These are phyloP conservation scores for Macrotyloma uniflorum DNA, from an alignment of 306 rosid species.

Conservation along the genomic window DNA sequence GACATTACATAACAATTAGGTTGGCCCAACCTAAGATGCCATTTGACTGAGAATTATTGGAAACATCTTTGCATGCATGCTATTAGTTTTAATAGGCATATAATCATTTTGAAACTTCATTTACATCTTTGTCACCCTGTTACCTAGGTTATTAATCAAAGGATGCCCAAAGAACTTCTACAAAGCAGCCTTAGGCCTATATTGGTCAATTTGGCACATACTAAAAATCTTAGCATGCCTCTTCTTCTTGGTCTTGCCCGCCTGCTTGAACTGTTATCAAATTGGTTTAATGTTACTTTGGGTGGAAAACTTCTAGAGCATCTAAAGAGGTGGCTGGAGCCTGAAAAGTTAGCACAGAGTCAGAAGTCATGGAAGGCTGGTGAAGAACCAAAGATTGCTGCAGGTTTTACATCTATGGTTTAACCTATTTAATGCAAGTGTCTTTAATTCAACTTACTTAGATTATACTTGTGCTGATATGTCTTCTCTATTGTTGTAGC, in stretches of 20 bases:
- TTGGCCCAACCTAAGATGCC: background rate
- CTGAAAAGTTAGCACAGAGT: constrained; percentile 95
- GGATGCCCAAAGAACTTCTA: constrained; percentile 96
- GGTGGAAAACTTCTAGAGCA: constrained; percentile 94
- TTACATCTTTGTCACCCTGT: constrained; percentile 29
- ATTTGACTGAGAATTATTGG: background rate
- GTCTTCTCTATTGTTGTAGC: constrained; percentile 62
- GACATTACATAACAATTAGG: background rate
- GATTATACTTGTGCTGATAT: constrained; percentile 27
- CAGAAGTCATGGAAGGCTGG: constrained; percentile 99
- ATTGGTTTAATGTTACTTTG: constrained; percentile 97
- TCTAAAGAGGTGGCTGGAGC: constrained; percentile 98
- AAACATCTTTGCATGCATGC: constrained; percentile 13
- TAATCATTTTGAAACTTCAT: constrained; percentile 22
- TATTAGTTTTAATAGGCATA: constrained; percentile 16
- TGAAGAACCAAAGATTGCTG: constrained; percentile 99
- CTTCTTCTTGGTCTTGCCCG: constrained; percentile 99
- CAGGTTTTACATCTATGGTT: constrained; percentile 61
- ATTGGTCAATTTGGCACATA: constrained; percentile 92
- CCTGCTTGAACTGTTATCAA: constrained; percentile 90
- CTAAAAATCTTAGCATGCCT: constrained; percentile 97
- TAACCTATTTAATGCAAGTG: constrained; percentile 34
- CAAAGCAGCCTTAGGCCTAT: constrained; percentile 99
- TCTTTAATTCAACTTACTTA: constrained; percentile 34
- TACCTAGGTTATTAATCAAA: constrained; percentile 90